Evolutionary conservation across 2,329 filamentous ascomycete genomes (phyloP).

Genomic region (Endoconidiophora polonica): DNA sequence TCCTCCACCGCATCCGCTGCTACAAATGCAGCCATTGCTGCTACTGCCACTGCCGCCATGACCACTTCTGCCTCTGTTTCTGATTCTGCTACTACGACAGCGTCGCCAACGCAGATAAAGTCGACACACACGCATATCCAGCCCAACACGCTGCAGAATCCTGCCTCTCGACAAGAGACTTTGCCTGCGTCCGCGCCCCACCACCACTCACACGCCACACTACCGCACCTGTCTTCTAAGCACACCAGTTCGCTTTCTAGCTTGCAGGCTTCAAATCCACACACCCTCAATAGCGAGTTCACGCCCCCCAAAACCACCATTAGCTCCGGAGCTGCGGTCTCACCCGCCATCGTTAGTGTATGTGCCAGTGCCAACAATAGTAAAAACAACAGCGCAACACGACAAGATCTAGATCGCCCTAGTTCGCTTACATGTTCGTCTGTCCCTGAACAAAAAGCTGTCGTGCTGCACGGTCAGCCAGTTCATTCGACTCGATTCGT

Average conservation of each 20-base stretch:
- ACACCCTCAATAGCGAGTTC: background rate
- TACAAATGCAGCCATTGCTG: background rate
- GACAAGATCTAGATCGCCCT: too few species aligned
- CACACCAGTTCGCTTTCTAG: too few species aligned
- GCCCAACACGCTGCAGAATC: constrained; percentile 6
- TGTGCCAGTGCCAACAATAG: too few species aligned
- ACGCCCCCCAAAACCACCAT: background rate
- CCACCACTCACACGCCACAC: background rate
- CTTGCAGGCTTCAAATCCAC: background rate
- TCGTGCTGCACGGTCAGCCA: background rate
- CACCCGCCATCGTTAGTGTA: too few species aligned
- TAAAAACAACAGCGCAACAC: too few species aligned
- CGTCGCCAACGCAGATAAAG: background rate
- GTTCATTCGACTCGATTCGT: constrained; percentile 9
- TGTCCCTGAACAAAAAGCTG: background rate
- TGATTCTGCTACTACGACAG: background rate
- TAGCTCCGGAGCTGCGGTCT: background rate
- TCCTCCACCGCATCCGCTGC: background rate
- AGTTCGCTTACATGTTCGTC: background rate
- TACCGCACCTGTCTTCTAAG: background rate
- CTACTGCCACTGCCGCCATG: background rate
- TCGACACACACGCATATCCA: background rate
- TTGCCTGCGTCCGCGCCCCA: background rate
- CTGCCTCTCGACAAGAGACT: constrained; percentile 1
- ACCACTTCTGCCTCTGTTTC: background rate